Conservation (phyloP, 2,329 filamentous ascomycete species). For the Amauroascus niger region DNA sequence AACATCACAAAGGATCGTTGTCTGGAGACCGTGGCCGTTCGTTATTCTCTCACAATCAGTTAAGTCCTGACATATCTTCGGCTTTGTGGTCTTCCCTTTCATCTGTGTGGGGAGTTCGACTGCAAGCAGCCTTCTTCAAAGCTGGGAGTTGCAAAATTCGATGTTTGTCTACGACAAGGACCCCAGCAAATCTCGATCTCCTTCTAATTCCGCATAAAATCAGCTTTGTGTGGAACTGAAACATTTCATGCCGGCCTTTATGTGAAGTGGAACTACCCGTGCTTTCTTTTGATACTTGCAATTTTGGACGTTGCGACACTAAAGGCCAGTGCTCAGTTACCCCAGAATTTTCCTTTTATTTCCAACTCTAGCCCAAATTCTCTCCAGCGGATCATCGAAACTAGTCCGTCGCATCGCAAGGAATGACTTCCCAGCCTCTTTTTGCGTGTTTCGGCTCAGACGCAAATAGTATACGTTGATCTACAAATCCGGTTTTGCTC, state of each 20-base stretch:
- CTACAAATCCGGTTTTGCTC: background rate
- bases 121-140: background rate
- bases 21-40: background rate
- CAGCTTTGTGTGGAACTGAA: slow-evolving; percentile 11
- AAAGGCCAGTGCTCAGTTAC: slow-evolving; percentile 3
- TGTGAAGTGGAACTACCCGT: slow-evolving; percentile 7
- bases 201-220: slow-evolving; percentile 1
- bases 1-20: background rate
- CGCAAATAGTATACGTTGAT: slow-evolving; percentile 10
- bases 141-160: slow-evolving; percentile 2
- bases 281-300: slow-evolving; percentile 1
- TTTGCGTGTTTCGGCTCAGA: slow-evolving; percentile 4
- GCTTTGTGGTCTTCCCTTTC: background rate
- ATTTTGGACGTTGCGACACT: slow-evolving; percentile 3
- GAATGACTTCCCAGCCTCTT: slow-evolving; percentile 15
- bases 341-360: slow-evolving; percentile 1
- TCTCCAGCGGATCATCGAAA: background rate
- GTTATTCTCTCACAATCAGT: background rate
- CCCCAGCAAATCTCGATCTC: slow-evolving; percentile 5
- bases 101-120: background rate
- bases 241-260: slow-evolving; percentile 7
- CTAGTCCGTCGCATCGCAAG: background rate
- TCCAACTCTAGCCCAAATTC: background rate
- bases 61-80: background rate
- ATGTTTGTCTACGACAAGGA: slow-evolving; percentile 1